phyloP scores from a whole-genome alignment of 2,329 filamentous ascomycete species.

The Xylariaceae sp. region DNA sequence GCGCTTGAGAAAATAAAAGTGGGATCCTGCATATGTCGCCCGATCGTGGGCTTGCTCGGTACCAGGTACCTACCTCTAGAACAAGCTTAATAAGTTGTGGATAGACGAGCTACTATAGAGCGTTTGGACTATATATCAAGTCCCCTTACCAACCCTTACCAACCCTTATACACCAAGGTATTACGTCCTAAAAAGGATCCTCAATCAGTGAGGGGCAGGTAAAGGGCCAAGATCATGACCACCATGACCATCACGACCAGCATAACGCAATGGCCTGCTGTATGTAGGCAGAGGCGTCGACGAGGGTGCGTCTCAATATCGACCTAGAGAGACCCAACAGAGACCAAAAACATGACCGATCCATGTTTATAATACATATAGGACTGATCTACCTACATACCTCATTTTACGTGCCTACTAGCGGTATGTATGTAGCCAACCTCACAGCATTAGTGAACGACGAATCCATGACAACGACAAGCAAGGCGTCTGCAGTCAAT shows the following conservation, averaged over 20 bases:
- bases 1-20: slow-evolving; percentile 21
- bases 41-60: slow-evolving; percentile 24
- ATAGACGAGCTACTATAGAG: too few species aligned
- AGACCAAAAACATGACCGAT: slow-evolving; percentile 3
- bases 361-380: slow-evolving; percentile 3
- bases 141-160: too few species aligned
- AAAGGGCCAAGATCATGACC: too few species aligned
- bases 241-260: too few species aligned
- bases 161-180: too few species aligned
- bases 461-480: slow-evolving; percentile 12
- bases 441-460: slow-evolving; percentile 2
- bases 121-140: too few species aligned
- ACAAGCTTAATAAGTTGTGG: too few species aligned
- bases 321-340: slow-evolving; percentile 6
- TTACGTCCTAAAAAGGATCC: too few species aligned
- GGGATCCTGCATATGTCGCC: slow-evolving; percentile 23
- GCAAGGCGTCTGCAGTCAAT: slow-evolving; percentile 5
- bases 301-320: background rate
- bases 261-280: too few species aligned
- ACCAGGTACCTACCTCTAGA: slow-evolving; percentile 17
- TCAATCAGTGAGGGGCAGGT: too few species aligned
- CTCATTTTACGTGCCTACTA: slow-evolving; percentile 14
- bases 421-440: slow-evolving; percentile 10
- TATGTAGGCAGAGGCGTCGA: background rate
- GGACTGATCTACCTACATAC: slow-evolving; percentile 17